These are phyloP conservation scores for Ophiostoma ips DNA, from an alignment of 2,329 filamentous ascomycete species.

Conservation along the genomic window DNA sequence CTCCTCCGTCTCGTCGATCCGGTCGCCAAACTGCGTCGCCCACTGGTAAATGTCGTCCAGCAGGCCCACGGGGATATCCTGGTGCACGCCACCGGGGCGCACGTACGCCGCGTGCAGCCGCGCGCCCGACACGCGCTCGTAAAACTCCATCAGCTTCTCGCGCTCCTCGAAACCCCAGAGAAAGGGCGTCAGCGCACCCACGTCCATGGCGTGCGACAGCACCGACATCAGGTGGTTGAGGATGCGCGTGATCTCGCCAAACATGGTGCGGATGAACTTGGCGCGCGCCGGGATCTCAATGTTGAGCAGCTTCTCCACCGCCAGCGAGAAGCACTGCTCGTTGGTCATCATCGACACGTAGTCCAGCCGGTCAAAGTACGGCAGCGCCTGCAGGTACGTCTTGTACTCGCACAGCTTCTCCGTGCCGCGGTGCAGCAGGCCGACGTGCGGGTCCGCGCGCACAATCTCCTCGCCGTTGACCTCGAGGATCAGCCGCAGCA, in stretches of 20 bases:
- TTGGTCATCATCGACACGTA: conserved; percentile 99
- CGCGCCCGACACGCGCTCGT: conserved; percentile 95
- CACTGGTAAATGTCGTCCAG: conserved; percentile 99
- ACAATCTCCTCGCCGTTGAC: conserved; percentile 96
- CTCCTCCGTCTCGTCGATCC: conserved; percentile 97
- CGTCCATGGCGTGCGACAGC: conserved; percentile 95
- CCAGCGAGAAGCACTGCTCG: conserved; percentile 91
- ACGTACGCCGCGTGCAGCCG: conserved; percentile 96
- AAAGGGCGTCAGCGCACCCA: conserved; percentile 94
- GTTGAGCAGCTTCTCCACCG: conserved; percentile 95
- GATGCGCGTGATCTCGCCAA: conserved; percentile 85
- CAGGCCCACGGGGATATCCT: conserved; percentile 85
- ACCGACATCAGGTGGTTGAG: conserved; percentile 98
- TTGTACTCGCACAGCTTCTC: conserved; percentile 99
- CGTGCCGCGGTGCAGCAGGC: conserved; percentile 87
- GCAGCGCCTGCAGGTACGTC: conserved; percentile 93
- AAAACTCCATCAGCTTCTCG: conserved; percentile 99
- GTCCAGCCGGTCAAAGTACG: conserved; percentile 97
- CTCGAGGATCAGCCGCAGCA: conserved; percentile 93
- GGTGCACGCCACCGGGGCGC: conserved; percentile 87
- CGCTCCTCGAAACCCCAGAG: conserved; percentile 99
- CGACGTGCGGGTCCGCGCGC: conserved; percentile 91
- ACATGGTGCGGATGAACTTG: conserved; percentile 93
- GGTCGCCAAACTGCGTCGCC: conserved; percentile 97
- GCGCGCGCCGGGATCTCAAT: conserved; percentile 89